Evolutionary conservation across 2,329 filamentous ascomycete species (phyloP), one percentile per base, ranked within the genome.

Genomic region (Botrytis elliptica): DNA sequence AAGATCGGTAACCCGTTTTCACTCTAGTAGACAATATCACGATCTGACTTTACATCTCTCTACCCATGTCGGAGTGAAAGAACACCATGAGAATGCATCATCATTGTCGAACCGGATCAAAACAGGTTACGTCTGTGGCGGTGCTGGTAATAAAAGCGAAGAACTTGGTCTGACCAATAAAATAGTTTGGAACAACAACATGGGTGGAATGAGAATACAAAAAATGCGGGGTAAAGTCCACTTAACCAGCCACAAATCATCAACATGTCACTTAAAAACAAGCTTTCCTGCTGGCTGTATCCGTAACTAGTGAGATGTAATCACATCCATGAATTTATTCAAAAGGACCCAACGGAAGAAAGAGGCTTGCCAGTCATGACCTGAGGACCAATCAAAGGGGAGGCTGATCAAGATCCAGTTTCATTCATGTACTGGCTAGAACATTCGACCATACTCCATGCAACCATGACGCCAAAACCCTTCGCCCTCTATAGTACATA

Each of bases 71-170:
- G 36, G 9, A 29, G 52, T 18, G 20, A 57, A 68, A 42, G n/a
- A 42, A 68, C 25, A 25, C 14, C 20, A 14, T 12, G 14, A 57
- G 12, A 22, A 57, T 57, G 49, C 49, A 52, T 69, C 49, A 57
- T 69, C 16, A 57, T 68, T 38, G 14, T 38, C 49, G 49, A 29
- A 5, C 33, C 18, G n/a, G n/a, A 57, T 20, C 10, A 69, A 57
- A 69, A 57, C 66, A 33, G 66, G 38, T 69, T 69, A 57, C 33
- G n/a, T 57, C 49, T 69, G 66, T 69, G 66, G 49, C 66, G 25
- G 49, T 57, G 66, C 49, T 69, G 10, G 12, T 14, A 42, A 25
- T 25, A 69, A 42, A 55, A n/a, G 5, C 18, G n/a, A 68, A 46
- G 40, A 22, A 44, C 25, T 55, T 29, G 36, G 33, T 25, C 38